Conservation (phyloP, 1,284 basidiomycete genomes). For the Cryptococcus sp. region DNA sequence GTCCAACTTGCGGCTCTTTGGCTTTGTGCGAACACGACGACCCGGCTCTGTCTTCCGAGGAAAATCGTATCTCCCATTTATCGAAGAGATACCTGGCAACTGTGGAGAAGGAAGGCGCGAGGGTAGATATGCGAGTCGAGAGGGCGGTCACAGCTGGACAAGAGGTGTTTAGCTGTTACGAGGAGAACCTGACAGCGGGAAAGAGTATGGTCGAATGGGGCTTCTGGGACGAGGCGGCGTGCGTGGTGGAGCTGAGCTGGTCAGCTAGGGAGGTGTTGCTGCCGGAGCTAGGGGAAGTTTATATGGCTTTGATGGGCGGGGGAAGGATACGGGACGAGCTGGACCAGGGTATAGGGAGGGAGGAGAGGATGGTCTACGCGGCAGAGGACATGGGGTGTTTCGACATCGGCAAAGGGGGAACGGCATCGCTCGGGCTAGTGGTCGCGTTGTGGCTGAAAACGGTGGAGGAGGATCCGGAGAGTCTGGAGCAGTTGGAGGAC, state of each 20-base stretch:
- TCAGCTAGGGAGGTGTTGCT: slow-evolving; percentile 7
- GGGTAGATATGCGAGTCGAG: slow-evolving; percentile 39
- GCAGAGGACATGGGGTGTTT: neutral
- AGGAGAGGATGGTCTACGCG: neutral
- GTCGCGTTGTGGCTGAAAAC: neutral
- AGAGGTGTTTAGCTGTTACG: slow-evolving; percentile 86
- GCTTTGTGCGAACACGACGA: slow-evolving; percentile 66
- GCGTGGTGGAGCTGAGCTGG: slow-evolving; percentile 20
- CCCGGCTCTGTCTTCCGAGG: neutral
- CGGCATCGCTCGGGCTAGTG: neutral
- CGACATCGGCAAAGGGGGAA: neutral
- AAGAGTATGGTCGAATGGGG: slow-evolving; percentile 67
- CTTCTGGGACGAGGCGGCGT: slow-evolving; percentile 46
- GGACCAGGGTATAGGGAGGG: neutral
- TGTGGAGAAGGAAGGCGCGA: slow-evolving; percentile 14
- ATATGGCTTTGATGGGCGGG: slow-evolving; percentile 1
- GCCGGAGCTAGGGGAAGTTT: neutral
- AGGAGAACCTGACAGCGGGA: slow-evolving; percentile 58
- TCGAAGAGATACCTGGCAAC: slow-evolving; percentile 8
- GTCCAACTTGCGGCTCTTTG: slow-evolving; percentile 68
- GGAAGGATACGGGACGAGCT: neutral
- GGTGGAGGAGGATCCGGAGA: neutral
- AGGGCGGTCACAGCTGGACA: slow-evolving; percentile 40
- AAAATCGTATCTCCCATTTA: slow-evolving; percentile 21
- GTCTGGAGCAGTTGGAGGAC: neutral